Evolutionary conservation across 352 stramenopile genomes (phyloP).

Genomic region (Phytophthora boehmeriae): DNA sequence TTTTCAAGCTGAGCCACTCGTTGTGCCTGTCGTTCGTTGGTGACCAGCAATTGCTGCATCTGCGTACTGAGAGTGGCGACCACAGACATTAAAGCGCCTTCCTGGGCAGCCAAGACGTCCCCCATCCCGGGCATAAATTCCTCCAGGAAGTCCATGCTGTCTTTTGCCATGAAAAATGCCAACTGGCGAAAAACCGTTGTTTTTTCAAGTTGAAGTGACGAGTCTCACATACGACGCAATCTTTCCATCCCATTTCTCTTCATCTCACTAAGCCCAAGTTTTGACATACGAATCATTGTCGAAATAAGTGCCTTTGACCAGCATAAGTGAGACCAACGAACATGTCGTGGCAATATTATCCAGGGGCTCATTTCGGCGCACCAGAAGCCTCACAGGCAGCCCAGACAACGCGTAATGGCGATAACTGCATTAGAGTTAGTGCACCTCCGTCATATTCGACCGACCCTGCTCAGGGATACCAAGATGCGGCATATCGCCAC

Average conservation of each 20-base stretch:
- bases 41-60: constrained; percentile 49
- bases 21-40: constrained; percentile 38
- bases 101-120: constrained; percentile 64
- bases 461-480: not conserved
- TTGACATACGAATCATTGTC: too few species aligned
- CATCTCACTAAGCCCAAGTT: not conserved
- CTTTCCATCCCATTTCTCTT: not conserved
- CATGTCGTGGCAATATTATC: constrained; percentile 25
- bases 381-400: not conserved
- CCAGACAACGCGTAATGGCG: constrained; percentile 1
- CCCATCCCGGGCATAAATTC: constrained; percentile 71
- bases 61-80: constrained; percentile 59
- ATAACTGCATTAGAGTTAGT: constrained; percentile 4
- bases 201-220: not conserved
- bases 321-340: too few species aligned
- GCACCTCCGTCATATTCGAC: constrained; percentile 5
- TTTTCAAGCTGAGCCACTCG: constrained; percentile 45
- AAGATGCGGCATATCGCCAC: constrained; percentile 4
- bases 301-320: too few species aligned
- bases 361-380: not conserved
- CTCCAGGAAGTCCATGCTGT: constrained; percentile 62
- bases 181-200: constrained; percentile 2
- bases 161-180: not conserved
- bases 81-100: constrained; percentile 58
- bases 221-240: not conserved